Conservation (phyloP, 2,329 filamentous ascomycete species). For the Gliomastix tumulicola region DNA sequence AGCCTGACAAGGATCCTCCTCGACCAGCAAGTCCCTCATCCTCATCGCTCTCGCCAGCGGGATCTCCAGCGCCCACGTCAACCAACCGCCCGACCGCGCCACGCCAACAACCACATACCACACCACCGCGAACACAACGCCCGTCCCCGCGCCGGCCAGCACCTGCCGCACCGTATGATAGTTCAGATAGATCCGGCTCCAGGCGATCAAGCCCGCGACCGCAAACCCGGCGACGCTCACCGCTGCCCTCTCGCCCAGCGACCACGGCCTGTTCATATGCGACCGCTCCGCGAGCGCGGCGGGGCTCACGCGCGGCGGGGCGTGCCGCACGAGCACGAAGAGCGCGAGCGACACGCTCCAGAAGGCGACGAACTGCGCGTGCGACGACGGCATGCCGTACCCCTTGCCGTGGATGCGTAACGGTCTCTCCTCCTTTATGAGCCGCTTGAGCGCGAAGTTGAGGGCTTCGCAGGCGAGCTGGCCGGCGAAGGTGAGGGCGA, state of each 20-base stretch:
- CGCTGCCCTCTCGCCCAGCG: constrained; percentile 50
- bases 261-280: constrained; percentile 43
- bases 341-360: constrained; percentile 80
- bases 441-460: constrained; percentile 83
- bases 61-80: constrained; percentile 66
- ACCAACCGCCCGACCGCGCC: constrained; percentile 58
- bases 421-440: constrained; percentile 89
- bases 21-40: constrained; percentile 75
- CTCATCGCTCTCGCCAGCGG: constrained; percentile 59
- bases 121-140: constrained; percentile 59
- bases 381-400: constrained; percentile 93
- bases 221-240: constrained; percentile 47
- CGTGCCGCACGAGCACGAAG: constrained; percentile 78
- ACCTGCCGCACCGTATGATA: constrained; percentile 92
- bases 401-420: constrained; percentile 81
- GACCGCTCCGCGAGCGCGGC: constrained; percentile 1
- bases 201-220: constrained; percentile 64
- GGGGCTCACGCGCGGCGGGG: constrained; percentile 34
- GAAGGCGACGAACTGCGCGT: constrained; percentile 91
- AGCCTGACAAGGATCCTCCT: constrained; percentile 83
- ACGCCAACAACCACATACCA: constrained; percentile 75
- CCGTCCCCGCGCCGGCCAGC: constrained; percentile 67
- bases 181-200: constrained; percentile 81
- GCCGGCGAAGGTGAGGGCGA: constrained; percentile 82
- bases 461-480: constrained; percentile 87